Evolutionary conservation across 73 alveolate species (phyloP), one percentile per base, ranked within the genome.

Genomic region (Symbiodinium natans): DNA sequence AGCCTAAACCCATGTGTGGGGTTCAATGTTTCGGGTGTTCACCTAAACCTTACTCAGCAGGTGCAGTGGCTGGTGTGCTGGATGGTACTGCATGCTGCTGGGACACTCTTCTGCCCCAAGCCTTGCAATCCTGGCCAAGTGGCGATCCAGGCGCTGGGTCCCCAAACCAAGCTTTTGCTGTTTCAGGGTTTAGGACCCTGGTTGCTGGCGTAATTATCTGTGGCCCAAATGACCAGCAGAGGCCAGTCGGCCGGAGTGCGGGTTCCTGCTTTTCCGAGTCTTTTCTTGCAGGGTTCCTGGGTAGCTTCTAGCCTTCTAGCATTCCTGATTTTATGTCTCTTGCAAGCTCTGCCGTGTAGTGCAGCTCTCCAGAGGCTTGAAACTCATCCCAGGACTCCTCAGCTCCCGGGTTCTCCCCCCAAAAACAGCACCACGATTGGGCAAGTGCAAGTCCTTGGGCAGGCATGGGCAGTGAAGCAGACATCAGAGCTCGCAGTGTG

Each of bases 21-120:
- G n/a, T n/a, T n/a, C n/a, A n/a, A n/a, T n/a, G n/a, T n/a, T n/a
- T n/a, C n/a, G n/a, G n/a, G n/a, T n/a, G n/a, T n/a, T n/a, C n/a
- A n/a, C 56, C 56, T 43, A 11, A 43, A 43, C 59, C 59, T 21
- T 46, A 46, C 9, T 0, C 59, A 13, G 52, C 52, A 86, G 93
- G 85, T 56, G 36, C 42, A 82, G 74, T 87, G 94, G 94, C 41
- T 87, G 71, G 94, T 87, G 33, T 54, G 84, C 74, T 87, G 94
- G 94, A 38, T 87, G 94, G 83, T 59, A 25, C 68, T 54, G 42
- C 94, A 87, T 42, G 83, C 94, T 19, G 59, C 85, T 8, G 94
- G 84, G 31, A 59, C 82, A 4, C 82, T 87, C 31, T 87, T 87
- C 39, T 36, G 56, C 25, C 83, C 94, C 27, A 87, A 87, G 84